Base-by-base conservation (phyloP, 352 stramenopile genomes). In the Pythium vanterpoolii region DNA sequence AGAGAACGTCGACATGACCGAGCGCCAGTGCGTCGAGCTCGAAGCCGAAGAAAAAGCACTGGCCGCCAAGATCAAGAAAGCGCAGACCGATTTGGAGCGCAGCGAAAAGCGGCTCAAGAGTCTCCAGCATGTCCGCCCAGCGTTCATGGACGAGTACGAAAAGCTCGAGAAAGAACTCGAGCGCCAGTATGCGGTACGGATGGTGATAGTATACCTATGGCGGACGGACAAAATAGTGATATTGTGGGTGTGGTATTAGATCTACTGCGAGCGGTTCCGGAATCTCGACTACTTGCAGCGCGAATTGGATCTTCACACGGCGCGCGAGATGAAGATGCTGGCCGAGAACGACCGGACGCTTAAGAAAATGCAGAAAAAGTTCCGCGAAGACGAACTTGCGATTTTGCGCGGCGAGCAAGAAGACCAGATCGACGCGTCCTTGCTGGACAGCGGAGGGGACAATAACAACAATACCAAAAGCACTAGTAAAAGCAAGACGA, bases 101-200 rank as follows among this genome's bases (percentile, higher is more conserved):
- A 97, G 83, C 62, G 90, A 98, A 51, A 98, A 98, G 76, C 80
- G 95, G 0, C 76, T 99, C 48, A 95, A 93, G 70, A 86, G 86
- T 49, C 69, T 97, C 55, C 85, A 98, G 59, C 88, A 93, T 59
- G 91, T 98, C 56, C 77, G 94, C 3, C 95, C 96, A 34, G 86
- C 95, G 31, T 99, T 98, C 63, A 98, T 98, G 89, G 96, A 99
- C 73, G 96, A 99, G 72, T 98, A 98, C 56, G 96, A 99, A 59
- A 96, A 97, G 74, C 83, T 99, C 18, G 95, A 99, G 75, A 88
- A 93, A 42, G 96, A 99, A 55, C 82, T 99, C 36, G 86, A 98
- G 73, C 83, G 90, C 5, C 92, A 98, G 69, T 98, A 99, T 62
- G 90, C 96, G 27, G 79, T 93, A 30, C 26, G 73, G 30, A 2